A percentile compares a stretch with the other conserved stretches of the same genome.
Conservation (phyloP, 2,329 filamentous ascomycete species). For the Sporothrix humicola region DNA sequence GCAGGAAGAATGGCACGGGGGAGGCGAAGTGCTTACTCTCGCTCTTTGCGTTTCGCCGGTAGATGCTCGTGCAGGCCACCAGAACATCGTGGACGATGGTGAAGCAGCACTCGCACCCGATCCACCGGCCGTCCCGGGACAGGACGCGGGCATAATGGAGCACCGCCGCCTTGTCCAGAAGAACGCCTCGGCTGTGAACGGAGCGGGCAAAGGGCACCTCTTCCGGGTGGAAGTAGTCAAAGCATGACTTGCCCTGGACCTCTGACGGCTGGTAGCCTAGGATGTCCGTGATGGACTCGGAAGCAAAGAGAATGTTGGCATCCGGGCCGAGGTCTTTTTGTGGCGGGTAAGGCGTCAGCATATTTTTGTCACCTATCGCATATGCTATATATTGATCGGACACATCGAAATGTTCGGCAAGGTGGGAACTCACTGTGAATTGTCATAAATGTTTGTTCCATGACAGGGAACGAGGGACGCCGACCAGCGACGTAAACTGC, state of each 20-base stretch:
- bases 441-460: constrained; percentile 90
- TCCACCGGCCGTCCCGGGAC: constrained; percentile 71
- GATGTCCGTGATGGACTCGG: constrained; percentile 82
- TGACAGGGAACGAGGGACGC: constrained; percentile 43
- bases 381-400: constrained; percentile 3
- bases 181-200: constrained; percentile 73
- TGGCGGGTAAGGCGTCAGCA: neutral
- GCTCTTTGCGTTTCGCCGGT: constrained; percentile 70
- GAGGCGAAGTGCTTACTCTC: constrained; percentile 63
- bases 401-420: neutral
- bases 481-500: constrained; percentile 12
- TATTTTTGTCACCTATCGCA: too few relatives aligned
- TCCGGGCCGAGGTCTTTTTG: constrained; percentile 71
- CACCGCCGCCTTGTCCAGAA: constrained; percentile 83
- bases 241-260: constrained; percentile 76
- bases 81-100: constrained; percentile 87
- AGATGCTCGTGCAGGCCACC: constrained; percentile 82
- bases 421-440: constrained; percentile 72
- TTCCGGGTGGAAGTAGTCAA: constrained; percentile 85
- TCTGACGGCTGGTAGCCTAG: constrained; percentile 79
- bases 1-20: neutral
- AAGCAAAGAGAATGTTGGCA: constrained; percentile 81
- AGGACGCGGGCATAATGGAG: constrained; percentile 78
- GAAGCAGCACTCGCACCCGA: constrained; percentile 87
- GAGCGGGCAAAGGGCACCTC: constrained; percentile 76